Evolutionary conservation across 2,329 filamentous ascomycete species (phyloP).

Genomic region (Trichoderma gracile): DNA sequence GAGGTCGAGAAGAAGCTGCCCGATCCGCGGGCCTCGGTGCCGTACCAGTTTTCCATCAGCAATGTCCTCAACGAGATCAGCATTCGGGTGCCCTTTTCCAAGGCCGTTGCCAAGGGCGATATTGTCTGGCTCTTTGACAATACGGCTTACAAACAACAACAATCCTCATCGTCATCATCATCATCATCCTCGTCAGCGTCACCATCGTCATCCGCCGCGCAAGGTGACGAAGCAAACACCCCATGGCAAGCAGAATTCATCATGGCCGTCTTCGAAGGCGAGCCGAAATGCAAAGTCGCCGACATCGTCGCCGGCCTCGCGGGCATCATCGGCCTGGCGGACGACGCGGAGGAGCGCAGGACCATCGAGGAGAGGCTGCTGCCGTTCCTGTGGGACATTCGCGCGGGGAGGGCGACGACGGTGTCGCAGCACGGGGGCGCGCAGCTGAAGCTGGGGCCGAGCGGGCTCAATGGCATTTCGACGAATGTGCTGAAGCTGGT

Average conservation of each 20-base stretch:
- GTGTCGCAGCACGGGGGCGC: constrained; percentile 54
- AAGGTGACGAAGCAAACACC: constrained; percentile 44
- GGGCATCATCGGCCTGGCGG: constrained; percentile 65
- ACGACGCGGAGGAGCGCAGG: constrained; percentile 57
- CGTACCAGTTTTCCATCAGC: constrained; percentile 30
- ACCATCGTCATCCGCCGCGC: constrained; percentile 34
- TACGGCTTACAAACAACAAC: constrained; percentile 65
- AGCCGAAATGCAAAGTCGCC: constrained; percentile 66
- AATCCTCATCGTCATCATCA: constrained; percentile 23
- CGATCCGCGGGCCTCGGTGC: constrained; percentile 36
- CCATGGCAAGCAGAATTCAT: constrained; percentile 82
- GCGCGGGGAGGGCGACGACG: constrained; percentile 68
- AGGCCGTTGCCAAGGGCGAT: constrained; percentile 63
- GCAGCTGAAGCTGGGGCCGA: constrained; percentile 63
- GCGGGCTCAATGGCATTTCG: constrained; percentile 70
- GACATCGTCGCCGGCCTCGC: constrained; percentile 70
- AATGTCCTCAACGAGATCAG: constrained; percentile 54
- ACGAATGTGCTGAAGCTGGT: constrained; percentile 59
- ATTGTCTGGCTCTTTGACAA: constrained; percentile 90
- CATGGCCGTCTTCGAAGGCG: constrained; percentile 74
- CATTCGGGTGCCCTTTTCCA: constrained; percentile 58
- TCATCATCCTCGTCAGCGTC: too few species aligned
- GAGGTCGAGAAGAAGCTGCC: constrained; percentile 52
- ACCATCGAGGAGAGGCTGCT: constrained; percentile 68
- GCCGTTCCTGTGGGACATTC: constrained; percentile 76